Conservation (phyloP, 192 early-diverging fungal species). For the Podila epigama region DNA sequence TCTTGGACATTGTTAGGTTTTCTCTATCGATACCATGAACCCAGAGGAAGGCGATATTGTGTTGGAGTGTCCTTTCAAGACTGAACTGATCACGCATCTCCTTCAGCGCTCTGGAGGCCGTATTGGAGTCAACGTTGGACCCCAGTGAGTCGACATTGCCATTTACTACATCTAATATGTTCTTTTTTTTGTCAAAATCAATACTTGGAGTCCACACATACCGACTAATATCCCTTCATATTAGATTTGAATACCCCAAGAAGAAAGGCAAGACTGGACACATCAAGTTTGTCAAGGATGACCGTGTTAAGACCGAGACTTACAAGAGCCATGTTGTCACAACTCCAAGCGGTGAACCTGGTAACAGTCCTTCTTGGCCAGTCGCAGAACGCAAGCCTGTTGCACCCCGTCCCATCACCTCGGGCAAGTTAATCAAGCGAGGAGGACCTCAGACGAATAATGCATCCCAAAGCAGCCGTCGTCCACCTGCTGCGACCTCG, state of each 20-base stretch:
- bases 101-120: constrained; percentile 62
- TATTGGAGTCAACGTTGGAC: constrained; percentile 64
- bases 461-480: constrained; percentile 4
- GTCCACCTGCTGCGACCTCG: constrained; percentile 18
- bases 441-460: constrained; percentile 21
- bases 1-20: background rate
- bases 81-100: constrained; percentile 73
- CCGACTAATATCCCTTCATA: background rate
- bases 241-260: constrained; percentile 69
- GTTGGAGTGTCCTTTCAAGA: constrained; percentile 73
- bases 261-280: constrained; percentile 74
- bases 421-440: constrained; percentile 38
- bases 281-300: constrained; percentile 82
- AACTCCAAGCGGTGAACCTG: constrained; percentile 66
- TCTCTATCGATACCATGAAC: constrained; percentile 44
- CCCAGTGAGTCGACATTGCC: constrained; percentile 26
- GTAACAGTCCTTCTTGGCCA: constrained; percentile 60
- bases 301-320: constrained; percentile 55
- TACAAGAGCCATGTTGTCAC: constrained; percentile 78
- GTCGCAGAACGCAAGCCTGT: constrained; percentile 35
- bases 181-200: no score
- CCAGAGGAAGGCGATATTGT: constrained; percentile 67
- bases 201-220: background rate
- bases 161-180: no score
- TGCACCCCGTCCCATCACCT: constrained; percentile 37